Evolutionary conservation across 2,329 filamentous ascomycete genomes (phyloP).

Genomic region (Colletotrichum brevisporum): DNA sequence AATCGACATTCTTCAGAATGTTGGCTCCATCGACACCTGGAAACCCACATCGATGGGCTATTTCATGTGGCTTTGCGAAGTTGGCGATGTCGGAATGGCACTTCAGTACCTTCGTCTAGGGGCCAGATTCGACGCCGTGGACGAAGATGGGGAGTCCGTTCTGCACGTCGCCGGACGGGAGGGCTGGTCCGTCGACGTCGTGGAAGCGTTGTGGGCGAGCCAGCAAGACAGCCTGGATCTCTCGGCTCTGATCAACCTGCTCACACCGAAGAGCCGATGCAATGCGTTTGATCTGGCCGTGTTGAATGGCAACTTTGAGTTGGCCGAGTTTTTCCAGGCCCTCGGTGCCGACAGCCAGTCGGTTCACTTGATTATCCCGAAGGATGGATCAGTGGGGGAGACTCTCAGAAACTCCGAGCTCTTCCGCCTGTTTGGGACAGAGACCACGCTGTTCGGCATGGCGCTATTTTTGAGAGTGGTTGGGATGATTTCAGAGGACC

Average conservation of each 20-base stretch:
- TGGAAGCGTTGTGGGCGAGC: background rate
- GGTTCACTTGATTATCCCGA: background rate
- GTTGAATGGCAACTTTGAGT: background rate
- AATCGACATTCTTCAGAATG: background rate
- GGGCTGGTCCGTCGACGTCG: background rate
- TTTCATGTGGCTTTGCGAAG: background rate
- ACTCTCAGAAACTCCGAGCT: too few species aligned
- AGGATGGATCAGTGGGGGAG: too few species aligned
- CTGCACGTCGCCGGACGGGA: background rate
- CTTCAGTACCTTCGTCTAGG: background rate
- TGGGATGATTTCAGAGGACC: background rate
- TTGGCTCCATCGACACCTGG: background rate
- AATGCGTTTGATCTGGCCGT: background rate
- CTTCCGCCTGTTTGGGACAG: background rate
- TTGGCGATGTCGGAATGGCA: background rate
- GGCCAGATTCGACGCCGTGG: background rate
- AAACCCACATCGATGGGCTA: background rate
- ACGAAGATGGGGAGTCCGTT: background rate
- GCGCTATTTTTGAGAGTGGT: background rate
- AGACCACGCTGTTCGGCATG: background rate
- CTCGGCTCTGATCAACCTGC: accelerated
- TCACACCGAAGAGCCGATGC: background rate
- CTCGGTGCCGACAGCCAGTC: background rate
- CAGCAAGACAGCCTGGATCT: background rate
- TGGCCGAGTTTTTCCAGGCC: background rate